These are phyloP conservation scores for Pythium catenulatum DNA, from an alignment of 352 stramenopile genomes.

Conservation along the genomic window DNA sequence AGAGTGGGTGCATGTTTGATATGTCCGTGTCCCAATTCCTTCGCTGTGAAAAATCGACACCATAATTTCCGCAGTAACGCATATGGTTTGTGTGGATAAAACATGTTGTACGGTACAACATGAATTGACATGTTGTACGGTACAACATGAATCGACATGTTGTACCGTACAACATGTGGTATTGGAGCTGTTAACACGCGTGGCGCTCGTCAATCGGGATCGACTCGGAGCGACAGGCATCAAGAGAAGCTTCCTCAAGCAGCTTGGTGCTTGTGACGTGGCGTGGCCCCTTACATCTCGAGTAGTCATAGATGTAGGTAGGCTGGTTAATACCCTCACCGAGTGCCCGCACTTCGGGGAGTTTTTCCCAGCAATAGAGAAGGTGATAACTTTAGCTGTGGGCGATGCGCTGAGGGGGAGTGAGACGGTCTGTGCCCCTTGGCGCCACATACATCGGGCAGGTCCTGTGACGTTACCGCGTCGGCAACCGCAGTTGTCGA, in stretches of 20 bases:
- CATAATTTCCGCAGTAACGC: neutral
- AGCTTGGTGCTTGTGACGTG: too few species aligned
- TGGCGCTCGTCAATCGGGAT: too few species aligned
- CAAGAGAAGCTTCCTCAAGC: too few species aligned
- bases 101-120: conserved; percentile 19
- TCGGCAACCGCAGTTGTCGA: conserved; percentile 1
- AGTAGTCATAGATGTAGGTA: conserved; percentile 11
- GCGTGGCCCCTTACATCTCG: too few species aligned
- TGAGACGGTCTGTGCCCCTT: neutral
- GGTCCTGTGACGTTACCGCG: neutral
- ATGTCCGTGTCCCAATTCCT: too few species aligned
- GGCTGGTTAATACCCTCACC: conserved; percentile 38
- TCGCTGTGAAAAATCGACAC: neutral
- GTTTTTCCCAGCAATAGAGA: neutral
- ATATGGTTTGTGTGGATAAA: conserved; percentile 29
- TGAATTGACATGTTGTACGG: too few species aligned
- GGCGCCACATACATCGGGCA: neutral
- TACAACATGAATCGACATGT: conserved; percentile 13
- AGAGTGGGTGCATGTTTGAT: too few species aligned
- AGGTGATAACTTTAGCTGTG: neutral
- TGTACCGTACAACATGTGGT: too few species aligned
- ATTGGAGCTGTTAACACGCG: too few species aligned
- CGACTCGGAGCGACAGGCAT: too few species aligned
- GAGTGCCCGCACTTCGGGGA: neutral
- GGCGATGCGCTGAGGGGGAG: conserved; percentile 27